phyloP scores from a whole-genome alignment of 139 green algal species.

The Coccomyxa sp. region DNA sequence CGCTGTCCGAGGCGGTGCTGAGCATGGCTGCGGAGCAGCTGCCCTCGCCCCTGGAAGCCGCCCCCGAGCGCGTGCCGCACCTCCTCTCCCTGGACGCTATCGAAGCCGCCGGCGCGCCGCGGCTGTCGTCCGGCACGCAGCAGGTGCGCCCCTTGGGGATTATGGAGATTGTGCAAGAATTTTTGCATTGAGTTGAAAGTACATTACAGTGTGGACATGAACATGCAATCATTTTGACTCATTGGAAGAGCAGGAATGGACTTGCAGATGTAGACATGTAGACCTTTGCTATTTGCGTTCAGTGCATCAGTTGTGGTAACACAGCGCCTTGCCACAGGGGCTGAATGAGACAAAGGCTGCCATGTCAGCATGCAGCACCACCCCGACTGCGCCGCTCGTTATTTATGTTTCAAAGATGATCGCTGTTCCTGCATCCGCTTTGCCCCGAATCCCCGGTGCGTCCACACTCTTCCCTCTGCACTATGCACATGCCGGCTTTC shows the following conservation, averaged over 20 bases:
- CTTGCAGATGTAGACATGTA: too few species aligned
- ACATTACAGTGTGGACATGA: too few species aligned
- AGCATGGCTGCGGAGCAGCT: conserved; percentile 79
- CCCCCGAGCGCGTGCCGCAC: conserved; percentile 46
- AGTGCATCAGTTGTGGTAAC: too few species aligned
- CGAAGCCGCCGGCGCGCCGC: conserved; percentile 1
- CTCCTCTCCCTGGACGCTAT: conserved; percentile 37
- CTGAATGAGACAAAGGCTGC: conserved; percentile 25
- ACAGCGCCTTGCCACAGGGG: background rate
- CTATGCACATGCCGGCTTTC: background rate
- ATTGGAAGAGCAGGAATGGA: too few species aligned
- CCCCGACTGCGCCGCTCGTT: conserved; percentile 56
- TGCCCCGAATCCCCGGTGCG: conserved; percentile 41
- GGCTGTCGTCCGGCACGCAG: conserved; percentile 11
- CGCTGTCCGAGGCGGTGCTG: conserved; percentile 79
- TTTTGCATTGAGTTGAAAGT: too few species aligned
- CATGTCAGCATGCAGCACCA: conserved; percentile 31
- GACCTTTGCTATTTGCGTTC: too few species aligned
- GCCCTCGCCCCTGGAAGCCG: conserved; percentile 60
- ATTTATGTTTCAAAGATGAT: conserved; percentile 96
- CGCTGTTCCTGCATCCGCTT: conserved; percentile 55
- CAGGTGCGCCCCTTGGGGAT: background rate
- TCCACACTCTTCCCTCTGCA: too few species aligned
- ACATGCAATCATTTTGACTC: too few species aligned
- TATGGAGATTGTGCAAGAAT: too few species aligned